Base-by-base conservation (phyloP, 2,329 filamentous ascomycete genomes). In the Truncatella angustata region DNA sequence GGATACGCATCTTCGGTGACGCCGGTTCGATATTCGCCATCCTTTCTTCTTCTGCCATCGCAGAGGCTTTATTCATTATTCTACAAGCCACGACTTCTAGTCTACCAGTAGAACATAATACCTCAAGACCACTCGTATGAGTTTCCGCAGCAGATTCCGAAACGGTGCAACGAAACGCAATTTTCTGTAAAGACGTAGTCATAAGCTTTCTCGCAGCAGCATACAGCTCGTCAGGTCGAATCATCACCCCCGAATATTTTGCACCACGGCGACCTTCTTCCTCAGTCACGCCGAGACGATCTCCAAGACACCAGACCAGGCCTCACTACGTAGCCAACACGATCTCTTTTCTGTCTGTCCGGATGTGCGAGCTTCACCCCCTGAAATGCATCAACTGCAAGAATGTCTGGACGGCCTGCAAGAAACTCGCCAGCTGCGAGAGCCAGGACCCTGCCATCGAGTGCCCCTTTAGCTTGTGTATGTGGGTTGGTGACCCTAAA, bases 311-410 rank as follows among this genome's bases (percentile, higher is more conserved):
- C 28, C 28, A 32, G 28, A 32, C 7, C 28, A 32, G 28, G 14
- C n/a, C n/a, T n/a, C n/a, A n/a, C n/a, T n/a, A n/a, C n/a, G n/a
- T n/a, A n/a, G n/a, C n/a, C n/a, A n/a, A n/a, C n/a, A n/a, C n/a
- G n/a, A n/a, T n/a, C n/a, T n/a, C n/a, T n/a, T n/a, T n/a, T n/a
- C n/a, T n/a, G n/a, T n/a, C n/a, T n/a, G n/a, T n/a, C n/a, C 49
- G 28, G 39, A 72, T 72, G 70, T 73, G 70, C 56, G 69, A 73
- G 45, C 57, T 72, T 32, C 67, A 71, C 49, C 59, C 62, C 32
- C 62, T 67, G 50, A 62, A 59, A 26, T 73, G 70, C 54, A 50
- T 52, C 11, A 56, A 51, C 10, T 73, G 70, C 60, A 64, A 63
- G 37, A 53, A 35, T 23, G 60, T 58, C 14, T 71, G 69, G 68